These are phyloP conservation scores for Amylocarpus encephaloides DNA, from an alignment of 2,329 filamentous ascomycete genomes.

Conservation along the genomic window DNA sequence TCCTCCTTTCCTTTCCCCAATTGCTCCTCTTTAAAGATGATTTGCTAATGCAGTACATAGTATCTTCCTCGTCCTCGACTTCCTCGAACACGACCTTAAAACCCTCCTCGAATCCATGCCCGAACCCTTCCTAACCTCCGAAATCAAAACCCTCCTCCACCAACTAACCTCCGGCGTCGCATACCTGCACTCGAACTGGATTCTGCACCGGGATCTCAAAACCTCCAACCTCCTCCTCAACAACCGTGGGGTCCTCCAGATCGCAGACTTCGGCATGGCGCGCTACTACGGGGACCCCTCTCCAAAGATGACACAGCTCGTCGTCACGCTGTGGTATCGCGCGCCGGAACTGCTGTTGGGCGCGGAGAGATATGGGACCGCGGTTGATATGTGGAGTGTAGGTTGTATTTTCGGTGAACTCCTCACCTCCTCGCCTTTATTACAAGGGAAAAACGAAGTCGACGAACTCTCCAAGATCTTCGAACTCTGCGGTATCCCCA, in stretches of 20 bases:
- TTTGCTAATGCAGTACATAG: constrained; percentile 38
- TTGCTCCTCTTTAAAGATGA: background rate
- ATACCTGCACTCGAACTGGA: constrained; percentile 85
- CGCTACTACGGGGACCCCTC: constrained; percentile 77
- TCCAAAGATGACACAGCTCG: constrained; percentile 77
- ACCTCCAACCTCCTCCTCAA: constrained; percentile 91
- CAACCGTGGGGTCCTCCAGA: constrained; percentile 89
- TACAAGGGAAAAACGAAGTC: constrained; percentile 89
- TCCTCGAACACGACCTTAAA: constrained; percentile 94
- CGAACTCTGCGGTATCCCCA: constrained; percentile 79
- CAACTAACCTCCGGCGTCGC: constrained; percentile 76
- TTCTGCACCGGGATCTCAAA: constrained; percentile 89
- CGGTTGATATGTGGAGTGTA: constrained; percentile 92
- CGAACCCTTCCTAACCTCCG: constrained; percentile 85
- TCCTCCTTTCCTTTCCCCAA: background rate
- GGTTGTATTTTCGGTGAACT: constrained; percentile 96
- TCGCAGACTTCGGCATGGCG: constrained; percentile 98
- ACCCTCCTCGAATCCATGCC: constrained; percentile 89
- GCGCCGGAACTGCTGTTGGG: constrained; percentile 86
- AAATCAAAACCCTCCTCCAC: constrained; percentile 81
- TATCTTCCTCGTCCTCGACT: constrained; percentile 93
- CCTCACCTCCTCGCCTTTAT: constrained; percentile 70
- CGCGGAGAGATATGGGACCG: constrained; percentile 62
- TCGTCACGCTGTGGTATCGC: constrained; percentile 97
- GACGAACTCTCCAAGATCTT: constrained; percentile 86